Evolutionary conservation across 2,329 filamentous ascomycete genomes (phyloP), one percentile per base, ranked within the genome.

Genomic region (Tympanopsis confertula): DNA sequence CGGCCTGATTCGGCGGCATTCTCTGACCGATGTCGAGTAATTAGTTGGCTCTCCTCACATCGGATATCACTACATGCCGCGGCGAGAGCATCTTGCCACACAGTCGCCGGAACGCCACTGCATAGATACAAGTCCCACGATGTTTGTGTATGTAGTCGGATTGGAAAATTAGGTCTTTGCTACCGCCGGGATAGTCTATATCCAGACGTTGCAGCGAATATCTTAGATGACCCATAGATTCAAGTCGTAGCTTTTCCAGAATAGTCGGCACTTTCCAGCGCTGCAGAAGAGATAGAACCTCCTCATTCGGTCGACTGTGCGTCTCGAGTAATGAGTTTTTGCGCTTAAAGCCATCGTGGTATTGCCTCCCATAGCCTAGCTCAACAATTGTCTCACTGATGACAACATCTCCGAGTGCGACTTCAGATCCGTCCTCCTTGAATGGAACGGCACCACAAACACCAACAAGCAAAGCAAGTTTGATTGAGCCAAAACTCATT

Each of bases 391-490:
- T 19, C 5, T 35, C 30, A 13, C 40, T 40, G 28, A 44, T 40
- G 13, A 44, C 17, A 15, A 42, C 38, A 24, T 42, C 42, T 13
- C 42, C 37, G 4, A 41, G 36, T 12, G 17, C 10, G 30, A 33
- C 17, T 7, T 33, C 36, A 5, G 10, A 5, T 17, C 15, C 20
- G n/a, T 36, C 30, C 12, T 33, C 7, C 13, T 32, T 20, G 20
- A 41, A 36, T 3, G 48, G 51, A 3, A 47, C 42, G 2, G 35
- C 48, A 1, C 51, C 49, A 43, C 41, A 44, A 14, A 49, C 24
- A 12, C 47, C 48, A 13, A 48, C 46, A 1, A 50, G 35, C 1
- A 52, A 19, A 3, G 41, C 48, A 4, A 50, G 42, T 26, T 38
- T 43, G 33, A 50, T 37, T 5, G 43, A 41, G 1, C 40, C 41